Evolutionary conservation across 2,329 filamentous ascomycete species (phyloP), one percentile per base, ranked within the genome.

Genomic region (Aspergillus neotritici): DNA sequence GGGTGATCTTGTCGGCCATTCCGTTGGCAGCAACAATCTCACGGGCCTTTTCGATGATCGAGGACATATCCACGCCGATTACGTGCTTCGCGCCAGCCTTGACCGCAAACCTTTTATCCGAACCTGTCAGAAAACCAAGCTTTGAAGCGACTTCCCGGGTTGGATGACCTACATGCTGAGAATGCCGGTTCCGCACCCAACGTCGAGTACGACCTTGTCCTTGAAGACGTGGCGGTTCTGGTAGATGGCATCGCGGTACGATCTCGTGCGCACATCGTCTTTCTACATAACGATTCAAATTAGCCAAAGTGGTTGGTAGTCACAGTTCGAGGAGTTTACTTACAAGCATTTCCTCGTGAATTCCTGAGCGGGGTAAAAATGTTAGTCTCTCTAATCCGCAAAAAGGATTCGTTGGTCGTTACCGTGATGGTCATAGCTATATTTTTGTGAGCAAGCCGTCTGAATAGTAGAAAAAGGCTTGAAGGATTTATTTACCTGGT

Each of bases 61-160:
- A 96, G 29, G 93, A 98, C 91, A 97, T 98, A 71, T 98, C 93
- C 44, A 98, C 93, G 60, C 93, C 93, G 56, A 97, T 94, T 56
- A 98, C 93, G 70, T 98, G 93, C 75, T 95, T 97, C 47, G 93
- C 93, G 64, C 93, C 93, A 49, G 93, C 90, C 73, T 86, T 90
- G 49, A 87, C 90, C 43, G 93, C 93, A 68, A 98, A 98, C 91
- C 91, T 97, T 60, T 30, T 16, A 40, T 43, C 37, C 16, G 46
- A 45, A 43, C 30, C 36, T 40, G 43, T 56, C 44, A 55, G 52
- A 41, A 37, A 28, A 28, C 12, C 42, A 43, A 38, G 40, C 36
- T 30, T 9, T 34, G 13, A 12, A 13, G 12, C 17, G n/a, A 8
- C 38, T 28, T 16, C 12, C 25, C 29, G 15, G 9, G 36, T 8